Conservation (phyloP, 2,329 filamentous ascomycete genomes). For the Xylaria sp. region DNA sequence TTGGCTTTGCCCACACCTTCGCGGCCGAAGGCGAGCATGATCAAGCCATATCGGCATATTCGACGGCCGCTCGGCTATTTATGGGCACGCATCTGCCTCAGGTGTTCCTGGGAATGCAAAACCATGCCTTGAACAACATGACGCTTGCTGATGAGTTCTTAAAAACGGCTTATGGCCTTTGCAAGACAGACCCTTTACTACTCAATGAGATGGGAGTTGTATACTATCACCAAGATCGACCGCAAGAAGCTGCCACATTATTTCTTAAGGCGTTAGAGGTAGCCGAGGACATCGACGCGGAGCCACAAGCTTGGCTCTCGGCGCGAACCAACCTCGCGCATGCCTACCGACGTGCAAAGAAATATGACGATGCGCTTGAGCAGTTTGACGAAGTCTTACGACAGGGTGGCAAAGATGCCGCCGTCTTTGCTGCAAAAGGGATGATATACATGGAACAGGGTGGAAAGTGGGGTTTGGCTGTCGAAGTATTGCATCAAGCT, state of each 20-base stretch:
- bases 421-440: conserved; percentile 84
- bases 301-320: conserved; percentile 83
- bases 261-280: conserved; percentile 83
- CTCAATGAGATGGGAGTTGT: conserved; percentile 97
- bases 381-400: conserved; percentile 91
- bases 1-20: conserved; percentile 98
- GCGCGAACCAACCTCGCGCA: conserved; percentile 91
- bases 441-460: conserved; percentile 83
- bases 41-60: conserved; percentile 97
- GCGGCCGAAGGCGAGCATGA: conserved; percentile 98
- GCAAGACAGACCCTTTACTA: conserved; percentile 86
- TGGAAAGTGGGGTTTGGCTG: conserved; percentile 77
- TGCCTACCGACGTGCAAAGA: conserved; percentile 78
- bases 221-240: conserved; percentile 89
- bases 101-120: conserved; percentile 97
- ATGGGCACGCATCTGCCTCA: conserved; percentile 97
- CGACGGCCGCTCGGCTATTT: conserved; percentile 91
- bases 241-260: conserved; percentile 78
- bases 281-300: conserved; percentile 82
- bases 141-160: conserved; percentile 93
- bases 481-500: conserved; percentile 85
- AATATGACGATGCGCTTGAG: conserved; percentile 76
- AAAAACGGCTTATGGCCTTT: conserved; percentile 85
- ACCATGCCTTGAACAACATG: conserved; percentile 95
- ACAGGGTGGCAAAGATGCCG: conserved; percentile 80